phyloP scores from a whole-genome alignment of 1,284 basidiomycete genomes.

The Rhodotorula mucilaginosa region DNA sequence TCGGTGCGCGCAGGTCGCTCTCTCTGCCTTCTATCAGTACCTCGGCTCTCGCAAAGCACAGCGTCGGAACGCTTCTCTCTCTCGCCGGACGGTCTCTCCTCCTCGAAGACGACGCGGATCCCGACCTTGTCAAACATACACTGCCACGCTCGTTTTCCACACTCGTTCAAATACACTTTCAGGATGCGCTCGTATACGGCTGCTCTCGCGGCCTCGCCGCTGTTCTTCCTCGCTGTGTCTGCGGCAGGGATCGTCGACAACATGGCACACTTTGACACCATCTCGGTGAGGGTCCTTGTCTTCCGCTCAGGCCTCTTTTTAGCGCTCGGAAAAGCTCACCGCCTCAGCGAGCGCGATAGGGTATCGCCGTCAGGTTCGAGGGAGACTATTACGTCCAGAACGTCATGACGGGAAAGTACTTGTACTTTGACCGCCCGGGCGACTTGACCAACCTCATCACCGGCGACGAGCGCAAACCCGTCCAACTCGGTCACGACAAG shows the following conservation, averaged over 20 bases:
- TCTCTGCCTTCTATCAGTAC: neutral
- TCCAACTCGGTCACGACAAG: slow-evolving; percentile 21
- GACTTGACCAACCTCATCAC: slow-evolving; percentile 33
- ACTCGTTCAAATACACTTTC: neutral
- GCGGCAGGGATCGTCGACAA: slow-evolving; percentile 29
- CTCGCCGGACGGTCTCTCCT: neutral
- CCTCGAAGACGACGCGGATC: no score
- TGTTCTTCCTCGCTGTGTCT: neutral
- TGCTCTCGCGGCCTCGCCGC: slow-evolving; percentile 3
- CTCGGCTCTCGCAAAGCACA: neutral
- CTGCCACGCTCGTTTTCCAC: neutral
- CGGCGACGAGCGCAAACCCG: slow-evolving; percentile 3
- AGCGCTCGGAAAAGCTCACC: neutral
- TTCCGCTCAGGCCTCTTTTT: neutral
- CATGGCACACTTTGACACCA: neutral
- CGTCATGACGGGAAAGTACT: slow-evolving; percentile 28
- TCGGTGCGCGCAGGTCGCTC: neutral
- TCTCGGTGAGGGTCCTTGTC: neutral
- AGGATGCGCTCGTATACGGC: neutral
- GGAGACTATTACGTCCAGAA: slow-evolving; percentile 29
- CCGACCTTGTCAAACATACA: no score
- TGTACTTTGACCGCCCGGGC: slow-evolving; percentile 27
- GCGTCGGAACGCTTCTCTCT: neutral
- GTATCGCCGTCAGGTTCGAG: slow-evolving; percentile 7
- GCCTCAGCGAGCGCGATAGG: neutral